phyloP scores from a whole-genome alignment of 2,329 filamentous ascomycete species.

The Colletotrichum ledebouriae region DNA sequence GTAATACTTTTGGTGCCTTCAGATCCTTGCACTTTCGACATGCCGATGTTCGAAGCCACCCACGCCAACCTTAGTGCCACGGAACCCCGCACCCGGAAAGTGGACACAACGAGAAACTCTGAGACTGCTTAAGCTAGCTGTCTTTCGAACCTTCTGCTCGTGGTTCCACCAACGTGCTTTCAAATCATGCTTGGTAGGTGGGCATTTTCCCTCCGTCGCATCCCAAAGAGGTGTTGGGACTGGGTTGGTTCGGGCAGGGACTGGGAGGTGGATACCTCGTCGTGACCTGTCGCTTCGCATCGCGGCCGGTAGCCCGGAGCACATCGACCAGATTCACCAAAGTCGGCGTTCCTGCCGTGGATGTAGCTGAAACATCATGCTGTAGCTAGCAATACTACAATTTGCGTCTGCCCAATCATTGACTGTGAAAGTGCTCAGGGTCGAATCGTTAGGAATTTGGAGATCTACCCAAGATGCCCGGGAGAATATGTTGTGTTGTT shows the following conservation, averaged over 20 bases:
- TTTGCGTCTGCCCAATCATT: conserved; percentile 1
- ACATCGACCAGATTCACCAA: conserved; percentile 7
- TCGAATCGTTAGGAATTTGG: neutral
- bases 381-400: neutral
- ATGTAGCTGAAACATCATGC: conserved; percentile 5
- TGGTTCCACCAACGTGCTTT: conserved; percentile 19
- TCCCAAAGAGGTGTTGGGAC: neutral
- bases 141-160: conserved; percentile 6
- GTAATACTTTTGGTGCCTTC: conserved; percentile 9
- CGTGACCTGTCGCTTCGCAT: conserved; percentile 15
- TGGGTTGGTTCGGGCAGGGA: conserved; percentile 14
- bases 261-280: conserved; percentile 13
- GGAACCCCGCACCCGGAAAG: conserved; percentile 40
- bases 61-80: conserved; percentile 23
- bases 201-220: conserved; percentile 2
- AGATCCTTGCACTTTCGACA: conserved; percentile 32
- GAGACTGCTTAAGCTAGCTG: conserved; percentile 10
- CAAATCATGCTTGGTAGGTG: conserved; percentile 13
- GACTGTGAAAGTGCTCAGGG: neutral
- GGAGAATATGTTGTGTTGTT: neutral
- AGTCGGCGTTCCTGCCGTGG: neutral
- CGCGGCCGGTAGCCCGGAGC: conserved; percentile 10
- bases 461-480: conserved; percentile 12
- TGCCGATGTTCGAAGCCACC: conserved; percentile 34
- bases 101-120: conserved; percentile 31